Conservation (phyloP, 129 eudicot genomes). For the Escallonia herrerae region DNA sequence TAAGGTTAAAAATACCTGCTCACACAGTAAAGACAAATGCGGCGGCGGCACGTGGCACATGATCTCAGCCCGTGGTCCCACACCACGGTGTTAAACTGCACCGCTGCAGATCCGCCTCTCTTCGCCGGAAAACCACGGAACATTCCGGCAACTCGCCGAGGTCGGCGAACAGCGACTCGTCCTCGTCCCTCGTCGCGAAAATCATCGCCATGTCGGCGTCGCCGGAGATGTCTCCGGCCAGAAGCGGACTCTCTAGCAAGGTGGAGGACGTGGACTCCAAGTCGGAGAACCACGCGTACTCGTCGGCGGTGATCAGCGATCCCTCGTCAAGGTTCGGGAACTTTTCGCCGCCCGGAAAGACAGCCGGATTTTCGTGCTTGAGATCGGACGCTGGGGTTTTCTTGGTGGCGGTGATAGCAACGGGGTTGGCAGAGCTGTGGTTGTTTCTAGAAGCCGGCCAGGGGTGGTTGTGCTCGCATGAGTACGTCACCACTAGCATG, state of each 20-base stretch:
- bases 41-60: slow-evolving; percentile 27
- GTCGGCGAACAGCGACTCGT: slow-evolving; percentile 77
- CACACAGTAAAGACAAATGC: slow-evolving; percentile 25
- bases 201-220: slow-evolving; percentile 50
- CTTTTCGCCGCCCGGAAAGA: slow-evolving; percentile 13
- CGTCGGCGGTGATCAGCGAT: slow-evolving; percentile 14
- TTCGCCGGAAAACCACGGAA: slow-evolving; percentile 52
- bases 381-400: background rate
- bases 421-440: slow-evolving; percentile 18
- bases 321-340: slow-evolving; percentile 21
- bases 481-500: slow-evolving; percentile 71
- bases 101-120: slow-evolving; percentile 45
- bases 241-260: slow-evolving; percentile 49
- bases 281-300: slow-evolving; percentile 52
- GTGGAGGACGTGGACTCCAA: slow-evolving; percentile 45
- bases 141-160: slow-evolving; percentile 90
- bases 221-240: slow-evolving; percentile 20
- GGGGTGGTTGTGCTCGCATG: slow-evolving; percentile 83
- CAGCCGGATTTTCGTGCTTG: slow-evolving; percentile 18
- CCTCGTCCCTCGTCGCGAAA: slow-evolving; percentile 62
- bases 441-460: slow-evolving; percentile 58
- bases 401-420: slow-evolving; percentile 5
- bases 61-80: slow-evolving; percentile 31
- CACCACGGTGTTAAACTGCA: slow-evolving; percentile 46
- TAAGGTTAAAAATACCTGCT: slow-evolving; percentile 15